These are phyloP conservation scores for Gliomastix tumulicola DNA, from an alignment of 2,329 filamentous ascomycete genomes.

Conservation along the genomic window DNA sequence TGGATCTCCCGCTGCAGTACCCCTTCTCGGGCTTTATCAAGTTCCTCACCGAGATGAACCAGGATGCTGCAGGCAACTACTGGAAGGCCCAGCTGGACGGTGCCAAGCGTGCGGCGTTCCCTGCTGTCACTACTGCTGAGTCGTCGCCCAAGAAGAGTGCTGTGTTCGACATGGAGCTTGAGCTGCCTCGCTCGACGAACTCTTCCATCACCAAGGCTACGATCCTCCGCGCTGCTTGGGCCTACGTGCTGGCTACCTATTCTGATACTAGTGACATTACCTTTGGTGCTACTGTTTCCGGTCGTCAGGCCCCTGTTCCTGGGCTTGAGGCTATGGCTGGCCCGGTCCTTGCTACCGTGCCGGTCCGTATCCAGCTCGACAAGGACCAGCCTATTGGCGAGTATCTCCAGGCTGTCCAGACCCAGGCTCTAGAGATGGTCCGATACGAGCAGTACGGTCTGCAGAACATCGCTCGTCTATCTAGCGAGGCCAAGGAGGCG, in stretches of 20 bases:
- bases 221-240: slow-evolving; percentile 18
- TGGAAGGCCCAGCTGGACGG: not conserved
- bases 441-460: slow-evolving; percentile 13
- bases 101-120: not conserved
- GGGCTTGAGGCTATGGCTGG: slow-evolving; percentile 11
- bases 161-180: not conserved
- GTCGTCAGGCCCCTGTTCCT: slow-evolving; percentile 10
- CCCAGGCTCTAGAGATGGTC: slow-evolving; percentile 11
- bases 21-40: slow-evolving; percentile 4
- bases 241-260: slow-evolving; percentile 3
- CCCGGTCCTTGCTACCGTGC: slow-evolving; percentile 9
- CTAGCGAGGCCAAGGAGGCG: slow-evolving; percentile 6
- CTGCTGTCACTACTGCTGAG: not conserved
- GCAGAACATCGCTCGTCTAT: slow-evolving; percentile 13
- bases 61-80: not conserved
- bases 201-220: slow-evolving; percentile 8
- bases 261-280: slow-evolving; percentile 9
- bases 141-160: slow-evolving; percentile 15
- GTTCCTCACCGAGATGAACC: not conserved
- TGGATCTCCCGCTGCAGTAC: not conserved
- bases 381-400: slow-evolving; percentile 4
- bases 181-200: not conserved
- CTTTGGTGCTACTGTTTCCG: slow-evolving; percentile 12
- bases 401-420: slow-evolving; percentile 7
- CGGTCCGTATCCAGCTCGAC: slow-evolving; percentile 5